A percentile compares a stretch with the other conserved stretches of the same genome.
These are phyloP conservation scores for Prunus armeniaca DNA, from an alignment of 306 rosid genomes.

Conservation along the genomic window DNA sequence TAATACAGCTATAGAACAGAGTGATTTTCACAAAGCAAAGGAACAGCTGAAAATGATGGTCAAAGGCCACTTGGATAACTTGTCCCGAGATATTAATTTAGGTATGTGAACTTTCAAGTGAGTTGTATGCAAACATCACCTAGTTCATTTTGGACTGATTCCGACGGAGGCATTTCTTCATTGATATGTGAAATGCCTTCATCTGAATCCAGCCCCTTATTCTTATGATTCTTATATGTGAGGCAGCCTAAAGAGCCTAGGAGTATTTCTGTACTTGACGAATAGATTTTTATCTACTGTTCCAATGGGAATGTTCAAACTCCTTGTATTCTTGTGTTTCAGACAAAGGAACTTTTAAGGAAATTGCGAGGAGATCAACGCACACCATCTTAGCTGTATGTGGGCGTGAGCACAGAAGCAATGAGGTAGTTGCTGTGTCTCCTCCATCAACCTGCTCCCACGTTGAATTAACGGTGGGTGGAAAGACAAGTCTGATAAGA, in stretches of 20 bases:
- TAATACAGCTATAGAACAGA: conserved; percentile 34
- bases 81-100: conserved; percentile 50
- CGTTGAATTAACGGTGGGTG: conserved; percentile 55
- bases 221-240: not conserved
- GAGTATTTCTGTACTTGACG: not conserved
- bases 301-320: conserved; percentile 13
- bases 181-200: not conserved
- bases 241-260: not conserved
- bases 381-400: conserved; percentile 73
- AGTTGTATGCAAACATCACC: not conserved
- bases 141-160: not conserved
- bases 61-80: conserved; percentile 53
- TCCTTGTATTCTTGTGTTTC: conserved; percentile 31
- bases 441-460: conserved; percentile 68
- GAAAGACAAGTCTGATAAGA: conserved; percentile 52
- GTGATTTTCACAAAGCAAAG: conserved; percentile 46
- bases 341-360: conserved; percentile 51
- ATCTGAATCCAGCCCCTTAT: not conserved
- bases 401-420: conserved; percentile 60
- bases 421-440: conserved; percentile 47
- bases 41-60: conserved; percentile 63
- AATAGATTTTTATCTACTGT: not conserved
- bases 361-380: conserved; percentile 51
- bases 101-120: conserved; percentile 40
- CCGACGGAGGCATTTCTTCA: not conserved